A percentile compares a stretch with the other conserved stretches of the same genome.
Conservation (phyloP, 2,329 filamentous ascomycete genomes). For the Aspergillus glaucus region DNA sequence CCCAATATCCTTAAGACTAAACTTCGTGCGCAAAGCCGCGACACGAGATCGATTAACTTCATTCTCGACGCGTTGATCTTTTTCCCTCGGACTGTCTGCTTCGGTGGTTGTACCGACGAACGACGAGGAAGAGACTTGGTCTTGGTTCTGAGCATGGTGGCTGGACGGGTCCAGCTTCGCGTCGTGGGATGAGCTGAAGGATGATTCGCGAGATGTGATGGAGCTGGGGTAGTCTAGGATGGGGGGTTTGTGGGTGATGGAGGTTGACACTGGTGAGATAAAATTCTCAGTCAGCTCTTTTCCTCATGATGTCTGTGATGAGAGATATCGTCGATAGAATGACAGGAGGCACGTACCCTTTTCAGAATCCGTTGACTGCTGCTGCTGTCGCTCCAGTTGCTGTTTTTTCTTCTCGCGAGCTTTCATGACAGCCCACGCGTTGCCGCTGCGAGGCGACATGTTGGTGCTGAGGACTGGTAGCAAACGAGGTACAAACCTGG, state of each 20-base stretch:
- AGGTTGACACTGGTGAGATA: too few species aligned
- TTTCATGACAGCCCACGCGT: slow-evolving; percentile 22
- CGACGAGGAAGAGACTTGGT: too few species aligned
- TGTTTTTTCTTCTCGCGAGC: slow-evolving; percentile 9
- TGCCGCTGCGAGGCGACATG: slow-evolving; percentile 15
- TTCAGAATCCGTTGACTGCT: not conserved
- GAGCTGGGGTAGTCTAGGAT: too few species aligned
- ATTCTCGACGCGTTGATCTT: not conserved
- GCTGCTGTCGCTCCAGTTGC: not conserved
- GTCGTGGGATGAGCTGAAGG: not conserved
- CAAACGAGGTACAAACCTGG: not conserved
- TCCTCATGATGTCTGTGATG: too few species aligned
- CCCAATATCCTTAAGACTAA: slow-evolving; percentile 24
- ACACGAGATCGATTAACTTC: slow-evolving; percentile 19
- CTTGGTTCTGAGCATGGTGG: too few species aligned
- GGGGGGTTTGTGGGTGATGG: too few species aligned
- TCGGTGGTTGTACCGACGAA: too few species aligned
- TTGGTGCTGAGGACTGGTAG: not conserved
- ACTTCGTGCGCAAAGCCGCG: slow-evolving; percentile 21
- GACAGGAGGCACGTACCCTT: slow-evolving; percentile 5
- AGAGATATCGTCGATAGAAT: not conserved
- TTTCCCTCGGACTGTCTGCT: too few species aligned
- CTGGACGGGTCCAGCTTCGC: too few species aligned
- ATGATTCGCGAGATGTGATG: not conserved
- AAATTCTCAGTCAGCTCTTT: too few species aligned